Evolutionary conservation across 768 basidiomycete species (phyloP).

Genomic region (Termitomyces heimii): DNA sequence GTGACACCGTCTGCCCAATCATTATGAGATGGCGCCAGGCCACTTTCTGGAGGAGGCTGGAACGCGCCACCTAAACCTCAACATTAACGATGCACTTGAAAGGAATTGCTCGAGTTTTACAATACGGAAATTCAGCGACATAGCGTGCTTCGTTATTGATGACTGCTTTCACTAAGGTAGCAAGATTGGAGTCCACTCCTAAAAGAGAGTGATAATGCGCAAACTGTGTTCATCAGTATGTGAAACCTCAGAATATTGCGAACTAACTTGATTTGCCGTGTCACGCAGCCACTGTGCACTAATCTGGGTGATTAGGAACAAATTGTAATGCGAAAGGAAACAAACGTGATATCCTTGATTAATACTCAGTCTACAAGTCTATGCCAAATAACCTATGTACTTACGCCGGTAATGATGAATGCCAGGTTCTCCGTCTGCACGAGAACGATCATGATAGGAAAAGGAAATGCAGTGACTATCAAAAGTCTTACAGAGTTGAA

Average conservation of each 20-base stretch:
- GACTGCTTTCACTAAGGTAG: slow-evolving; percentile 68
- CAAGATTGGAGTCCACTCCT: slow-evolving; percentile 38
- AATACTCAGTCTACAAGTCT: background rate
- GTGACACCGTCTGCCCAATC: slow-evolving; percentile 64
- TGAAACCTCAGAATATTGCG: background rate
- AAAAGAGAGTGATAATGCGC: slow-evolving; percentile 63
- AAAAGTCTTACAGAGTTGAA: slow-evolving; percentile 45
- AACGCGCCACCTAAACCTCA: slow-evolving; percentile 52
- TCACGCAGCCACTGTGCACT: slow-evolving; percentile 85
- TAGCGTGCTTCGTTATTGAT: slow-evolving; percentile 78
- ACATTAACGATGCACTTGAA: background rate
- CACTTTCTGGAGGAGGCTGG: slow-evolving; percentile 75
- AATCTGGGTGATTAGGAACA: slow-evolving; percentile 1
- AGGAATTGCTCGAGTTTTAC: slow-evolving; percentile 29
- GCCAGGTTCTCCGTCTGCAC: slow-evolving; percentile 59
- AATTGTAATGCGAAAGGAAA: slow-evolving; percentile 4
- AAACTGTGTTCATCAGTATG: slow-evolving; percentile 37
- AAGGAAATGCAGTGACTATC: background rate
- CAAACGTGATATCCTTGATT: slow-evolving; percentile 67
- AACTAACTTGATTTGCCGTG: slow-evolving; percentile 65
- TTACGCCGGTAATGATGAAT: slow-evolving; percentile 75
- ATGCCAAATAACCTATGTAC: slow-evolving; percentile 14
- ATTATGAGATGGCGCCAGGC: slow-evolving; percentile 57
- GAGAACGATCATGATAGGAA: background rate
- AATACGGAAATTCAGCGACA: slow-evolving; percentile 69